phyloP scores from a whole-genome alignment of 2,329 filamentous ascomycete genomes.

The Fusarium mundagurra region DNA sequence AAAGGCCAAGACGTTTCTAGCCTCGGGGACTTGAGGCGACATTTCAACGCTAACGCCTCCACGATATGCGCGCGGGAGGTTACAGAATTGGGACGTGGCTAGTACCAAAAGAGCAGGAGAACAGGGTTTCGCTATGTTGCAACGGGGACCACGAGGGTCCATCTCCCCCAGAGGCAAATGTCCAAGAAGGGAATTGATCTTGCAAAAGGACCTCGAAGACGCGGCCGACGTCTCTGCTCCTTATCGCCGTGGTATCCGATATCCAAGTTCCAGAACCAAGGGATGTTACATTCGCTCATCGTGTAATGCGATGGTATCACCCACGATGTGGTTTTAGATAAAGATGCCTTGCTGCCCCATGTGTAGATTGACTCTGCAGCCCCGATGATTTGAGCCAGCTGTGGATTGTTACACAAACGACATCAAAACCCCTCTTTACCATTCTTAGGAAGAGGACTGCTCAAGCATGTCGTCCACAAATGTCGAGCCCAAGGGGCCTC shows the following conservation, averaged over 20 bases:
- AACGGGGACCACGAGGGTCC: background rate
- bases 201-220: slow-evolving; percentile 13
- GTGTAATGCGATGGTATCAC: slow-evolving; percentile 13
- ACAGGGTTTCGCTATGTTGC: background rate
- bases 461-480: slow-evolving; percentile 5
- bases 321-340: background rate
- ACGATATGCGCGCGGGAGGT: background rate
- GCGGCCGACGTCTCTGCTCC: background rate
- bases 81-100: background rate
- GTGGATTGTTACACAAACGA: background rate
- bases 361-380: background rate
- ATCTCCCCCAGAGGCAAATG: background rate
- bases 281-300: slow-evolving; percentile 16
- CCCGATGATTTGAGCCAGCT: background rate
- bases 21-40: background rate
- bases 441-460: background rate
- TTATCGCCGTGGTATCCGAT: slow-evolving; percentile 3
- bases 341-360: background rate
- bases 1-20: background rate
- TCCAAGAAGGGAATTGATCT: background rate
- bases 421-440: background rate
- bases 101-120: slow-evolving; percentile 8
- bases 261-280: background rate
- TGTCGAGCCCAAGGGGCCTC: slow-evolving; percentile 13
- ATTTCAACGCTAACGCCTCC: slow-evolving; percentile 1